These are phyloP conservation scores for Lagenaria siceraria DNA, from an alignment of 306 rosid species.

Conservation along the genomic window DNA sequence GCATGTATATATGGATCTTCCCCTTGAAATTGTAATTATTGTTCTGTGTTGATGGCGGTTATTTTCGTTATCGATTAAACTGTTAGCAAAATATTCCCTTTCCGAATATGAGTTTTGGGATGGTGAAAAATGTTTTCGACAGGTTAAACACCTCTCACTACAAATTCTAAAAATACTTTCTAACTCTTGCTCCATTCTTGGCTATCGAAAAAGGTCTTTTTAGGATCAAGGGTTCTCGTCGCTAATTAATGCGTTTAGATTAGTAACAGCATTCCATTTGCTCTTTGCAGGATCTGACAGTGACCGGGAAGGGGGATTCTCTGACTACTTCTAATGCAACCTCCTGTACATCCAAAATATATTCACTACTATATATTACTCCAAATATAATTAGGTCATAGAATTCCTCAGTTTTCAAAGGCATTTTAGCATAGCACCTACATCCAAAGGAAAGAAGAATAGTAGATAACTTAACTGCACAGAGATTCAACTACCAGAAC, in stretches of 20 bases:
- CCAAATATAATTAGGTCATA: constrained; percentile 12
- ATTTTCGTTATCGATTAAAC: background rate
- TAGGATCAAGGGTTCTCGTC: background rate
- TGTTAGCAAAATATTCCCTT: background rate
- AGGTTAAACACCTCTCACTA: background rate
- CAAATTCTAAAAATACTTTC: background rate
- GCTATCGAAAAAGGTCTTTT: background rate
- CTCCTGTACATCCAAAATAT: constrained; percentile 19
- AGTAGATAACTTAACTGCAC: background rate
- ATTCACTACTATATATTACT: background rate
- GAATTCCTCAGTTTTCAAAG: background rate
- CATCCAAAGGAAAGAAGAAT: background rate
- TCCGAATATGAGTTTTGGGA: background rate
- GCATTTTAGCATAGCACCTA: constrained; percentile 1
- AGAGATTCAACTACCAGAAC: background rate
- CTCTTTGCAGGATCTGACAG: constrained; percentile 62
- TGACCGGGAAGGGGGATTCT: constrained; percentile 67
- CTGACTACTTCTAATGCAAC: constrained; percentile 66
- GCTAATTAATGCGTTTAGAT: background rate
- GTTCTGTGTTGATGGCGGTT: background rate
- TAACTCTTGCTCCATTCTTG: background rate
- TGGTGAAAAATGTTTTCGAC: background rate
- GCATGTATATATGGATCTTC: background rate
- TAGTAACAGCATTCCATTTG: constrained; percentile 6
- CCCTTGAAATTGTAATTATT: background rate